These are phyloP conservation scores for Termitomyces eurrhizus DNA, from an alignment of 768 basidiomycete species.

Conservation along the genomic window DNA sequence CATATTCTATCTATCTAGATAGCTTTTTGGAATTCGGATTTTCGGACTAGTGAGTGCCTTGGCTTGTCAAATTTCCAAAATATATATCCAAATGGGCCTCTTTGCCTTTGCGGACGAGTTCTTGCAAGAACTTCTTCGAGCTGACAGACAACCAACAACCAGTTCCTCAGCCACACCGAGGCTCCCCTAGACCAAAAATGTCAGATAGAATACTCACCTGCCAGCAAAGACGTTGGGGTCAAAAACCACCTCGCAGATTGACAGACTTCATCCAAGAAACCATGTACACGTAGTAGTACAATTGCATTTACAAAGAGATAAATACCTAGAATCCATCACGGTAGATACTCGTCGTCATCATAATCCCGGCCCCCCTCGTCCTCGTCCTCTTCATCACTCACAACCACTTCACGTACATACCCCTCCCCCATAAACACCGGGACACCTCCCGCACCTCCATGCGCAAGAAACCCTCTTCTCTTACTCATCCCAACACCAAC, in stretches of 20 bases:
- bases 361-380: not conserved
- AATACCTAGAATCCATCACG: not conserved
- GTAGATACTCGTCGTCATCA: conserved; percentile 8
- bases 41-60: too few species aligned
- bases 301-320: conserved; percentile 3
- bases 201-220: not conserved
- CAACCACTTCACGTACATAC: conserved; percentile 54
- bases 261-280: not conserved
- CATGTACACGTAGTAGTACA: conserved; percentile 4
- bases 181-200: not conserved
- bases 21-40: too few species aligned
- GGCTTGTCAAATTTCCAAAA: too few species aligned
- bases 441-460: conserved; percentile 68
- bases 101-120: too few species aligned
- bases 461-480: conserved; percentile 61
- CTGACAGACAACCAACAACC: not conserved
- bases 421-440: conserved; percentile 73
- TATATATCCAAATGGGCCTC: too few species aligned
- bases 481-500: conserved; percentile 54
- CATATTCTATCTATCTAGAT: too few species aligned
- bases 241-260: too few species aligned
- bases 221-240: not conserved
- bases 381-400: conserved; percentile 20
- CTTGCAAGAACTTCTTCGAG: too few species aligned
- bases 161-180: not conserved